Base-by-base conservation (phyloP, 164 flowering plant genomes). In the Vitis vinifera region DNA sequence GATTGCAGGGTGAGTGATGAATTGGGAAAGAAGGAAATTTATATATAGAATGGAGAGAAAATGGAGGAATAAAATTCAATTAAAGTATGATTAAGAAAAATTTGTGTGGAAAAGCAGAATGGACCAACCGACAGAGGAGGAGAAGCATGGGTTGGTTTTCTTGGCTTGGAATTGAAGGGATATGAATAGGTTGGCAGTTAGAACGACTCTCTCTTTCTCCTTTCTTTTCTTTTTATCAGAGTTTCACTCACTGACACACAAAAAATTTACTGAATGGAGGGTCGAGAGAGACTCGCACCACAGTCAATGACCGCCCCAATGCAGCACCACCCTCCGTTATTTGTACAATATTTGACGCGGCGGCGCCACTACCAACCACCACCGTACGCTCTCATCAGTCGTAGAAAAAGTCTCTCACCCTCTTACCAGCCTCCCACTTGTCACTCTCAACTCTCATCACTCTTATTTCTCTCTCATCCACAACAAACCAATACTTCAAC, bases 121-220 rank as follows among this genome's bases (percentile, higher is more conserved):
- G 68, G 75, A 78, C 76, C 88, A 77, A 81, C 84, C 84, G 83
- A 85, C 78, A 78, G 68, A 80, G 59, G 67, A 79, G 80, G 86
- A 63, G 80, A 70, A 65, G 76, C 68, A 70, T 71, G 53, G 70
- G 64, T 67, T 72, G 59, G 81, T 78, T 88, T 86, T 81, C 87
- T 82, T 89, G 83, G 86, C 85, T 84, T 88, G 84, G 87, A 86
- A 83, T 86, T 80, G 88, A 85, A 89, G 88, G 81, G 83, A 85
- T 63, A 84, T 79, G 83, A 84, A 86, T 83, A 81, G 81, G 68
- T 55, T 72, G 79, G 81, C 76, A 79, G 84, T 78, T 82, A 72
- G 69, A 79, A 78, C 78, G 78, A 73, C 77, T 57, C 68, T 59
- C 10, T 66, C 68, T 30, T 23, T 58, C 23, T 62, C 23, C 23